Evolutionary conservation across 2,329 filamentous ascomycete species (phyloP).

Genomic region (Paecilomyces sp.): DNA sequence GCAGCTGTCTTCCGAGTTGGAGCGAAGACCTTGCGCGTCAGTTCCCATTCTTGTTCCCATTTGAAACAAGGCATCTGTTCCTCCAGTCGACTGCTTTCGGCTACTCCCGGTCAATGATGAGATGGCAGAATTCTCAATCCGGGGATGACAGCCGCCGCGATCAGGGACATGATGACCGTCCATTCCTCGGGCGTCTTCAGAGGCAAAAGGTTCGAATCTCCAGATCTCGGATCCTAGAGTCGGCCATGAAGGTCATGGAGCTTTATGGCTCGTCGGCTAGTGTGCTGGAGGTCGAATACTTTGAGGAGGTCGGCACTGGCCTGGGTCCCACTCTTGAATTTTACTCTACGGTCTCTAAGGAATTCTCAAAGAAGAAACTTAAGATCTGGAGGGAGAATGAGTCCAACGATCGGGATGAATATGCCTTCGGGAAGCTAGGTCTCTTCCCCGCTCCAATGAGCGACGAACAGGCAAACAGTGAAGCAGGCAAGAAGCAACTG

Average conservation of each 20-base stretch:
- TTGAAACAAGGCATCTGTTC: conserved; percentile 94
- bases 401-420: conserved; percentile 62
- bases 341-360: conserved; percentile 93
- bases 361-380: conserved; percentile 95
- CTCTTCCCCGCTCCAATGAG: conserved; percentile 90
- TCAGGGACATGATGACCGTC: conserved; percentile 76
- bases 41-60: conserved; percentile 96
- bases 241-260: conserved; percentile 97
- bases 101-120: conserved; percentile 92
- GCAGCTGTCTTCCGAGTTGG: conserved; percentile 92
- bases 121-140: conserved; percentile 89
- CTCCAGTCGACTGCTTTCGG: conserved; percentile 97
- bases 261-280: conserved; percentile 95
- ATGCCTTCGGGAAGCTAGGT: conserved; percentile 74
- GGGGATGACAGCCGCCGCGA: conserved; percentile 75
- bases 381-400: conserved; percentile 96
- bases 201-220: conserved; percentile 98
- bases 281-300: conserved; percentile 95
- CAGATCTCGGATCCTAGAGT: conserved; percentile 87
- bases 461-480: conserved; percentile 62
- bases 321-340: conserved; percentile 94
- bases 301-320: conserved; percentile 95
- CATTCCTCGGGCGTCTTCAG: conserved; percentile 84
- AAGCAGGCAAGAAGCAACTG: conserved; percentile 80
- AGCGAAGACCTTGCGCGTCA: conserved; percentile 88